Evolutionary conservation across 768 basidiomycete species (phyloP), one percentile per base, ranked within the genome.

Genomic region (Boletellus ananiceps): DNA sequence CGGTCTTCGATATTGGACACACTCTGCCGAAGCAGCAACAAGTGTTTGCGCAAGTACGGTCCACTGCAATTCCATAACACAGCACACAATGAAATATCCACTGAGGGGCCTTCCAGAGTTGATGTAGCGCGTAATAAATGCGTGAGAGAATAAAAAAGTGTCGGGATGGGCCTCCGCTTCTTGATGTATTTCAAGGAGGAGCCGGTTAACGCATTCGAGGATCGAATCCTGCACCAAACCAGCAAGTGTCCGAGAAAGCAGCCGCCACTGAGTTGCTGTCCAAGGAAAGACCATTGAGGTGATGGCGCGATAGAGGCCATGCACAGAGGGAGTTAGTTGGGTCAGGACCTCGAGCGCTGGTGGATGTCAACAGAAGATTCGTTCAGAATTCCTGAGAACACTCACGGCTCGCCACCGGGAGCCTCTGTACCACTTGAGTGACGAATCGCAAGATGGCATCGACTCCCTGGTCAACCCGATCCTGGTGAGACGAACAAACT

Each of bases 11-110:
- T 35, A 50, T 8, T 50, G 49, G 14, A 55, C 35, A 31, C 54
- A 49, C 16, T 67, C 63, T 5, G 39, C 71, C 63, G 52, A 73
- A 65, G 64, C 51, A 2, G 75, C 72, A 18, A 79, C 68, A 23
- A 81, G 58, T 8, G 78, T 80, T 65, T 92, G 90, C 4, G 88
- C 84, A 19, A 94, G 78, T 16, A 89, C 75, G 5, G 89, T 92
- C 85, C 89, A 91, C 58, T 87, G 80, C 36, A 83, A 84, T 65
- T 93, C 89, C 57, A 89, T 79, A 40, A 89, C 81, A 61, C 91
- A 93, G 66, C 91, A 93, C n/a, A 92, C 82, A 47, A 88, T 77
- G 57, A 93, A 93, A 62, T 91, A 90, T 9, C 91, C 89, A 46
- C 84, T 90, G 14, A 93, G 71, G 12, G 92, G 91, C 6, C 91